Evolutionary conservation across 1,139 yeast genomes (phyloP).

Genomic region (Yamadazyma membranifaciens): DNA sequence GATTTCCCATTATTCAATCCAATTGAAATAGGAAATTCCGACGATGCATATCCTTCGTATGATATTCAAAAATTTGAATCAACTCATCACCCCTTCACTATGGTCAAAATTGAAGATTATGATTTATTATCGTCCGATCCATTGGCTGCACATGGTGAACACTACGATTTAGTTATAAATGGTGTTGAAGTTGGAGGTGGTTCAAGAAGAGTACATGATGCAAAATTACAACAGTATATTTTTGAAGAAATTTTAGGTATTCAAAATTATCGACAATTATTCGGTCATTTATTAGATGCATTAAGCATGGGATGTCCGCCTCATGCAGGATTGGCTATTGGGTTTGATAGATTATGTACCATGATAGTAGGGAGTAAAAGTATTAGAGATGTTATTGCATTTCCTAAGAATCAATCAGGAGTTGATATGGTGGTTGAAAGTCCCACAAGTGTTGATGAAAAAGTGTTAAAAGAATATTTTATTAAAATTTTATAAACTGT

Average conservation of each 20-base stretch:
- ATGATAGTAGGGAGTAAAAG: conserved; percentile 74
- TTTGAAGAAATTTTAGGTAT: conserved; percentile 57
- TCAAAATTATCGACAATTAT: conserved; percentile 57
- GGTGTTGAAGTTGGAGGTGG: conserved; percentile 99
- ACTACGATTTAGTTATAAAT: conserved; percentile 88
- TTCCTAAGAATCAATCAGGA: conserved; percentile 91
- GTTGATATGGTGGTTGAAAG: conserved; percentile 84
- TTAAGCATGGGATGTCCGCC: conserved; percentile 95
- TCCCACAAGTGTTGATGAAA: conserved; percentile 63
- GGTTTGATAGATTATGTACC: conserved; percentile 90
- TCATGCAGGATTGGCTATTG: conserved; percentile 95
- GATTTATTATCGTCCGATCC: conserved; percentile 54
- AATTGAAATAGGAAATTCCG: conserved; percentile 33
- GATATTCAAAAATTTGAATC: conserved; percentile 51
- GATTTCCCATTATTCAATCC: conserved; percentile 93
- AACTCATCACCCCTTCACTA: conserved; percentile 96
- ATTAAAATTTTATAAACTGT: conserved; percentile 22
- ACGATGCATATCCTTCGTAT: conserved; percentile 58
- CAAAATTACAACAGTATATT: conserved; percentile 69
- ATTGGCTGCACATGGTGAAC: conserved; percentile 78
- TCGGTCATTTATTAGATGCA: conserved; percentile 84
- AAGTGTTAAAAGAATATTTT: conserved; percentile 50
- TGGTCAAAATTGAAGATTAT: conserved; percentile 76
- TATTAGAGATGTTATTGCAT: conserved; percentile 91
- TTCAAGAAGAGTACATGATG: conserved; percentile 89